Base-by-base conservation (phyloP, 441 rosid genomes). In the Eutrema salsugineum region DNA sequence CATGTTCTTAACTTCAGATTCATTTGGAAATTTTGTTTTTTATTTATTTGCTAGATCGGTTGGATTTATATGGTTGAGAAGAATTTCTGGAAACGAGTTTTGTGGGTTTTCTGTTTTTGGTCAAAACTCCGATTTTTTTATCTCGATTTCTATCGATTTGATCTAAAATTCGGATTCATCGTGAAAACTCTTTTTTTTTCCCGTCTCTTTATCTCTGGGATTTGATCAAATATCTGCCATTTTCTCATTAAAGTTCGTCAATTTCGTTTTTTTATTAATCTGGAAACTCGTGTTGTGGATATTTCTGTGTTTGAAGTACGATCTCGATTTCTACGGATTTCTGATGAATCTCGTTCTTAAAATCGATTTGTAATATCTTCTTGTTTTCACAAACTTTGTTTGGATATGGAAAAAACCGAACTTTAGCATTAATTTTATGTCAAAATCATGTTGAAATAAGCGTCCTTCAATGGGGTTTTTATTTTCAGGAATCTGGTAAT, bases 401-500 rank as follows among this genome's bases (percentile, higher is more conserved):
- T 28, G 3, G 4, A 28, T 5, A 5, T 6, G 6, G 0, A 1
- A 46, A 24, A 19, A 38, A 3, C 2, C 20, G 0, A 39, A 22
- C 16, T 49, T 38, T 60, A 0, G 48, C 3, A 6, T 1, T 47
- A 6, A 10, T 57, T 20, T 2, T 36, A 36, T 57, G 43, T 33
- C 17, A 54, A n/a, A 0, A 24, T 15, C 24, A 14, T 55, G 14
- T 57, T 30, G 33, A 16, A 63, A 5, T 30, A 32, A 10, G 2
- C 24, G 15, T 27, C 0, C 1, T 24, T 39, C 10, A 12, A 38
- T 54, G n/a, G 33, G 9, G 7, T 32, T 48, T 47, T 6, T 57
- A 28, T 32, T 51, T 59, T 40, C 66, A 77, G 77, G 65, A 20
- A 61, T 51, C 40, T 17, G 69, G 10, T 71, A 11, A 48, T 66